Base-by-base conservation (phyloP, 192 early-diverging fungal genomes). In the Coemansia sp. region DNA sequence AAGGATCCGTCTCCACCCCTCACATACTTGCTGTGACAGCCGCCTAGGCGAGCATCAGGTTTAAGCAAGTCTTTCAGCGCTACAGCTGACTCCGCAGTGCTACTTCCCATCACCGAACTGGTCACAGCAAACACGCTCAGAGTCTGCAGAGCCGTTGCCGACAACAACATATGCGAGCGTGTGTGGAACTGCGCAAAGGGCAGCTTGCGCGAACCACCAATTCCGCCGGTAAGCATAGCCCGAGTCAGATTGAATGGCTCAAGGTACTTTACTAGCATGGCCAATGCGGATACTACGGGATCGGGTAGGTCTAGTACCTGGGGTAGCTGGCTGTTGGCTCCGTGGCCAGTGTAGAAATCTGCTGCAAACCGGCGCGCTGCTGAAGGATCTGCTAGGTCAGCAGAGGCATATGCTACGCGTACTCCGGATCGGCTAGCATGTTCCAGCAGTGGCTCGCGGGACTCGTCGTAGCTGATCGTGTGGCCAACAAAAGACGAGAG, bases 141-240 rank as follows among this genome's bases (percentile, higher is more conserved):
- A 49, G 97, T 97, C 52, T 90, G 86, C 29, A 99, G 79, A 0
- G 98, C 94, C 46, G 96, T 94, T 5, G 94, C 95, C 59, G 97
- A 95, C 18, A 99, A 79, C 13, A 97, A 86, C 46, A 98, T 86
- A 29, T 91, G 92, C 6, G 87, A 80, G 1, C 85, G 80, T 9
- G 92, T 89, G 44, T 91, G 88, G 54, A 97, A 89, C 18, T 95
- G 96, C 65, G 93, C 91, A 73, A 98, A 97, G 2, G 73, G 64
- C 33, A 81, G 76, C 66, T 93, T 88, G 55, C n/a, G 89, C 89
- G 20, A 89, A 4, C 41, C 42, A 34, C 29, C 67, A 93, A 87
- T 68, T 10, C 90, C 92, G 27, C 90, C 51, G 0, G 91, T 79
- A 7, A 85, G 81, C 49, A 90, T 44, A 3, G 72, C 79, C 5